Evolutionary conservation across 2,329 filamentous ascomycete genomes (phyloP), one percentile per base, ranked within the genome.

Genomic region (Alternaria arborescens): DNA sequence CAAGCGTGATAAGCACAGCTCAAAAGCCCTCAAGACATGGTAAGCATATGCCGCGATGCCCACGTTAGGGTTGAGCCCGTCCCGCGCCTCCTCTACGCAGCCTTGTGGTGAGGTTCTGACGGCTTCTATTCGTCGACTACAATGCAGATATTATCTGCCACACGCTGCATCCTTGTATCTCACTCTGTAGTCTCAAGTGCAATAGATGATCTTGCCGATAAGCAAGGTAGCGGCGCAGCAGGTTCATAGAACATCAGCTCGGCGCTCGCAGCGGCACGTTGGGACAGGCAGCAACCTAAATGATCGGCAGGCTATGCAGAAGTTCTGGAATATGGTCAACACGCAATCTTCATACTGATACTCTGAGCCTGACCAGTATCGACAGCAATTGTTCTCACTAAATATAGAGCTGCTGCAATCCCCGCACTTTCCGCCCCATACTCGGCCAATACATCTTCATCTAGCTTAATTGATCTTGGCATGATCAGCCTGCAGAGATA

Each of bases 371-470:
- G 30, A 24, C 44, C 24, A 26, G 12, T 22, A 18, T 36, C 18
- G 10, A 11, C 4, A 20, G n/a, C 20, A 53, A 34, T 8, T 38
- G 32, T 22, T 8, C 32, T 58, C 24, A 22, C 30, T 53, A 53
- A 26, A 32, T 53, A 52, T 58, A 38, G 30, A 58, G 11, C 32
- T 42, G n/a, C 22, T 36, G 41, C 24, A 26, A 40, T 20, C 40
- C 48, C 48, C 32, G 30, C 55, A 58, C 47, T 53, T 58, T 40
- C 47, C 41, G 55, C 55, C 47, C 55, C 47, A 53, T 58, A 22
- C 30, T 46, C 55, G 55, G 48, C 32, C 41, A 38, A 46, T 28
- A 32, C 48, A 58, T 30, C 55, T 58, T 46, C 47, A 53, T 52
- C 24, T 44, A 48, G 55, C 40, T 28, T 26, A 18, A 34, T 28